These are phyloP conservation scores for Bidens hawaiensis DNA, from an alignment of 140 eudicot species.

Conservation along the genomic window DNA sequence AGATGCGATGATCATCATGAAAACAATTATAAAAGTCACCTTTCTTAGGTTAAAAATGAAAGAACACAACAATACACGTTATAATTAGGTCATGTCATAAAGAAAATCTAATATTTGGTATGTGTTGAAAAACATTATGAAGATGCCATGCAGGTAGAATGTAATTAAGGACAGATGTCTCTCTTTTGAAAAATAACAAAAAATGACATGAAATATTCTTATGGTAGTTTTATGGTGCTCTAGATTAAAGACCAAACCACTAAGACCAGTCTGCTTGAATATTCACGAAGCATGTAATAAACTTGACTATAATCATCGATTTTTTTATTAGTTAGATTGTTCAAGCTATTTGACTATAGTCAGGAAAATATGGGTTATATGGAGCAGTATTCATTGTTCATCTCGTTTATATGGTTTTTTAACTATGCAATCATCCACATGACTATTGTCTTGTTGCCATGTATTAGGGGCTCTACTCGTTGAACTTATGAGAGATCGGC, in stretches of 20 bases:
- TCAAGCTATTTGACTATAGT: background rate
- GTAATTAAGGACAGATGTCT: background rate
- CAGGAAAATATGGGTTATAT: background rate
- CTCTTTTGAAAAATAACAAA: background rate
- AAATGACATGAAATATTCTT: background rate
- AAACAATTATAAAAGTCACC: background rate
- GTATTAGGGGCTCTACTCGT: background rate
- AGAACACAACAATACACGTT: background rate
- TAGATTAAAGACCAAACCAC: background rate
- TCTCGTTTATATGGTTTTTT: no score
- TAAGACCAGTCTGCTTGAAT: no score
- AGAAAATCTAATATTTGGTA: no score
- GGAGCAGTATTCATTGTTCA: no score
- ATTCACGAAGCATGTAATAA: background rate
- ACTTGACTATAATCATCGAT: background rate
- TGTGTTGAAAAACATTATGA: background rate
- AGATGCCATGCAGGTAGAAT: background rate
- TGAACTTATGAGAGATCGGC: background rate
- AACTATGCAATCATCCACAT: background rate
- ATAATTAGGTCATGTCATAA: background rate
- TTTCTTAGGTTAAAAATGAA: background rate
- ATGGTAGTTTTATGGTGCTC: background rate
- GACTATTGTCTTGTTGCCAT: background rate
- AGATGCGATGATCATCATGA: background rate
- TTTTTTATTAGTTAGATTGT: background rate